Base-by-base conservation (phyloP, 371 early-diverging fungal species). In the Dinochytrium kinnereticum region DNA sequence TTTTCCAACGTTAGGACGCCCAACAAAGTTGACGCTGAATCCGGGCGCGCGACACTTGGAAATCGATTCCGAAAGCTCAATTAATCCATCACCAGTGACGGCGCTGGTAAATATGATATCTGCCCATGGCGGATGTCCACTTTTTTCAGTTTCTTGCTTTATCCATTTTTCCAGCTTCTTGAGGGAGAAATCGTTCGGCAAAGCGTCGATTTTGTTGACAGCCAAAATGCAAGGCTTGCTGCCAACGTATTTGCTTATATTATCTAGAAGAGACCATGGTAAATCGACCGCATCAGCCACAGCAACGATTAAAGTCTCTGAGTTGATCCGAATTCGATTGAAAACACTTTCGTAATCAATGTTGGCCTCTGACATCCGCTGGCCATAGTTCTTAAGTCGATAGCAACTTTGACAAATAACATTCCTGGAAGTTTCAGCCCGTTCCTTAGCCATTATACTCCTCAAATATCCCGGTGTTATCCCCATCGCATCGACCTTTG, bases 1-100 rank as follows among this genome's bases (percentile, higher is more conserved):
- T 53, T 78, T 78, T 1, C 78, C 78, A 7, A 73, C 78, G 39
- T 78, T 78, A 1, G 78, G 59, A 28, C 75, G 38, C n/a, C 78
- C 78, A 2, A 78, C 64, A 24, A 78, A 53, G 50, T 39, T 68
- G 1, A 75, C 68, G 61, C 75, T 65, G 13, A 30, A 28, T 30
- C 73, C 75, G 1, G 37, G 38, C 1, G 44, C 13, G 28, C 72
- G 55, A 2, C 36, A n/a, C 0, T 24, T 24, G 26, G 38, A 50
- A 17, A 78, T 65, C 10, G 64, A 7, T 28, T 72, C 69, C 26
- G 31, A 19, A 51, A 78, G 34, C 1, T 74, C 69, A 21, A 59
- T 31, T 2, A 78, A 2, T 1, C 78, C 78, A 1, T n/a, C 24
- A 0, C 75, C 78, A 3, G 39, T 64, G 21, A 26, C 31, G 1